Evolutionary conservation across 2,329 filamentous ascomycete species (phyloP).

Genomic region (Sclerotinia spermophila): DNA sequence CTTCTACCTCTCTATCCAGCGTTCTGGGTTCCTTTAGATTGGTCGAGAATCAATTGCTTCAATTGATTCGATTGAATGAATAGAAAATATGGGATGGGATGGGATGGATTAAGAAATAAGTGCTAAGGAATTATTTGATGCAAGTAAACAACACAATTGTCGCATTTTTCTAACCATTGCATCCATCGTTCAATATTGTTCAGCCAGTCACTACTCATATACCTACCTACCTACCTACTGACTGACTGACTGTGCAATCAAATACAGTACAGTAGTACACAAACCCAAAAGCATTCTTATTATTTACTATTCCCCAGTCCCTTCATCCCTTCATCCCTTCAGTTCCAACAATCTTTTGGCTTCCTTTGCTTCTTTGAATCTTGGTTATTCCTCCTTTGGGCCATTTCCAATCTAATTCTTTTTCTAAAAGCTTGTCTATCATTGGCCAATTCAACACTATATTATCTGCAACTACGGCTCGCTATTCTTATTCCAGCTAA

Average conservation of each 20-base stretch:
- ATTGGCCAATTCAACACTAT: background rate
- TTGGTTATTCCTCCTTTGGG: conserved; percentile 6
- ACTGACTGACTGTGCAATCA: background rate
- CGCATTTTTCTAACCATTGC: too few species aligned
- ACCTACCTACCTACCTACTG: too few species aligned
- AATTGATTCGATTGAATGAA: too few species aligned
- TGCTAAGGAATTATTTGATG: too few species aligned
- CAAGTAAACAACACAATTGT: background rate
- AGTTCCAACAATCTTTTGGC: background rate
- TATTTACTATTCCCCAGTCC: background rate
- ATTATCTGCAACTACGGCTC: conserved; percentile 13
- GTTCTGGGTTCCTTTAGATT: conserved; percentile 15
- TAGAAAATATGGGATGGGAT: conserved; percentile 1
- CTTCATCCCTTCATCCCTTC: background rate
- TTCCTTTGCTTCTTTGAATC: background rate
- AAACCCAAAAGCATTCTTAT: background rate
- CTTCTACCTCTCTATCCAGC: too few species aligned
- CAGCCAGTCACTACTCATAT: background rate
- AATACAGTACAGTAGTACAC: background rate
- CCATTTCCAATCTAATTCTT: conserved; percentile 7
- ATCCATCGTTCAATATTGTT: background rate
- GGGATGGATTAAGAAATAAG: too few species aligned
- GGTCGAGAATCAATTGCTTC: conserved; percentile 8
- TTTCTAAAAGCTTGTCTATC: background rate
- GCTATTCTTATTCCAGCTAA: conserved; percentile 1